phyloP scores from a whole-genome alignment of 345 rosid genomes.

The Gossypium anomalum region DNA sequence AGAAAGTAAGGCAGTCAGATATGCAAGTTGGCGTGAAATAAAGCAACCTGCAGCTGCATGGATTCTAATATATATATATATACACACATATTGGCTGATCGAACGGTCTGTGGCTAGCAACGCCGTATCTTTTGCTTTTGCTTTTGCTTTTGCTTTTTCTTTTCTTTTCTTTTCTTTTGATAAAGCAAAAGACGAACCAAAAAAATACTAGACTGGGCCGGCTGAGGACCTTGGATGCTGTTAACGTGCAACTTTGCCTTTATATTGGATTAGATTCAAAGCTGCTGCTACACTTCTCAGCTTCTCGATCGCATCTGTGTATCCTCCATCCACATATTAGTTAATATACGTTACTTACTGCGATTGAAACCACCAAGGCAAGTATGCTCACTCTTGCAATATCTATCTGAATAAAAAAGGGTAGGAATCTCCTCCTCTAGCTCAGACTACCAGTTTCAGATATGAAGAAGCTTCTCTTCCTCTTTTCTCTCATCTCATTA shows the following conservation, averaged over 20 bases:
- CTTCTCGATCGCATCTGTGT: not conserved
- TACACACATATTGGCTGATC: slow-evolving; percentile 10
- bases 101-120: slow-evolving; percentile 24
- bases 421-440: no score
- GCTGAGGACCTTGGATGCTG: slow-evolving; percentile 37
- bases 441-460: not conserved
- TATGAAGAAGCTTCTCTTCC: slow-evolving; percentile 4
- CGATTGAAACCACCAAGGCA: no score
- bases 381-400: no score
- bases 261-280: slow-evolving; percentile 14
- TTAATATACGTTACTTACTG: no score
- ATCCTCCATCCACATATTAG: no score
- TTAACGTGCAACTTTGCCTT: slow-evolving; percentile 26
- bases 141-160: slow-evolving; percentile 38
- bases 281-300: not conserved
- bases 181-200: slow-evolving; percentile 42
- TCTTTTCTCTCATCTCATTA: slow-evolving; percentile 27
- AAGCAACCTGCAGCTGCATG: slow-evolving; percentile 6
- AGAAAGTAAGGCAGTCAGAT: slow-evolving; percentile 2
- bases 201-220: slow-evolving; percentile 10
- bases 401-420: no score
- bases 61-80: slow-evolving; percentile 18
- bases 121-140: slow-evolving; percentile 33
- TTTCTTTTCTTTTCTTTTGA: slow-evolving; percentile 34
- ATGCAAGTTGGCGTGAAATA: slow-evolving; percentile 20